Evolutionary conservation across 2,329 filamentous ascomycete genomes (phyloP).

Genomic region (Atkinsonella texensis): DNA sequence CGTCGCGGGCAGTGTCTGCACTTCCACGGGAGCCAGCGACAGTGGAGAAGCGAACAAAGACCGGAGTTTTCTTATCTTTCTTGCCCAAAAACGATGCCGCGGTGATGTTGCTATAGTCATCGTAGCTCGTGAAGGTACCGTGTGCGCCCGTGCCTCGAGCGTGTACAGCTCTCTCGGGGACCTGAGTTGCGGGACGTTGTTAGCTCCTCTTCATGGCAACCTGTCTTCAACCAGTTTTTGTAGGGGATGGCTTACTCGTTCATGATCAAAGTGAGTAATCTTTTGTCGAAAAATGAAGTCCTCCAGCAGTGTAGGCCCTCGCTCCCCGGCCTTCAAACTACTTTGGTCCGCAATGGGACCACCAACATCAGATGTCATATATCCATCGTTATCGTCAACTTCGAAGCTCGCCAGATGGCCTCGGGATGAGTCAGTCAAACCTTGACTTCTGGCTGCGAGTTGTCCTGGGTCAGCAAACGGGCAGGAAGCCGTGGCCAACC

Average conservation of each 20-base stretch:
- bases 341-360: slow-evolving; percentile 55
- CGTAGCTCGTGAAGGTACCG: slow-evolving; percentile 58
- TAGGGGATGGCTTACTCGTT: slow-evolving; percentile 37
- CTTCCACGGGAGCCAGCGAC: slow-evolving; percentile 59
- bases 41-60: slow-evolving; percentile 64
- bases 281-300: slow-evolving; percentile 65
- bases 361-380: slow-evolving; percentile 54
- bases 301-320: slow-evolving; percentile 57
- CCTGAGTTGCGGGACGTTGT: slow-evolving; percentile 10
- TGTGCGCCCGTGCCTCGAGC: slow-evolving; percentile 59
- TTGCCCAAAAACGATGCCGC: slow-evolving; percentile 49
- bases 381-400: slow-evolving; percentile 41
- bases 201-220: not conserved
- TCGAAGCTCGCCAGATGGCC: slow-evolving; percentile 24
- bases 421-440: slow-evolving; percentile 14
- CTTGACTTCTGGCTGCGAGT: slow-evolving; percentile 15
- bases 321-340: slow-evolving; percentile 52
- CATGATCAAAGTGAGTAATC: slow-evolving; percentile 59
- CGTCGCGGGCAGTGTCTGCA: slow-evolving; percentile 58
- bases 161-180: slow-evolving; percentile 56
- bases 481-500: slow-evolving; percentile 18
- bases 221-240: too few species aligned
- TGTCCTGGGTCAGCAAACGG: slow-evolving; percentile 20
- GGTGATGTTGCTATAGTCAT: slow-evolving; percentile 54
- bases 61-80: slow-evolving; percentile 44